Base-by-base conservation (phyloP, 768 basidiomycete genomes). In the Porpolomopsis calyptriformis region DNA sequence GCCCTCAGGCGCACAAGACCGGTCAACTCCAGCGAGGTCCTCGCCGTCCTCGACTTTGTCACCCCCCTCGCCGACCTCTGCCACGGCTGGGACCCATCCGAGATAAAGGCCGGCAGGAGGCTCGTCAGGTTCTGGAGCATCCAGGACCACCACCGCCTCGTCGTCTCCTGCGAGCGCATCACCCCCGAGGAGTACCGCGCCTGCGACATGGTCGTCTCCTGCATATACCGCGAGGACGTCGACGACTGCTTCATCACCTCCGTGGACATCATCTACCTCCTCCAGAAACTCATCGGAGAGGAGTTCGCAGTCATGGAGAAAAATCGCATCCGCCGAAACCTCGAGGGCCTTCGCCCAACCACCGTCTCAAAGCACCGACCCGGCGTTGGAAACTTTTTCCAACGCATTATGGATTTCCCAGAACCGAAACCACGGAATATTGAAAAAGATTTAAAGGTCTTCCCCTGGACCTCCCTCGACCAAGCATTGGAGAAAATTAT, bases 351-450 rank as follows among this genome's bases (percentile, higher is more conserved):
- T 57, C 74, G 82, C 43, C 94, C 94, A 1, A 83, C 78, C 45
- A 96, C 93, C 1, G 80, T 97, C 3, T 85, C 85, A 23, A 99
- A 96, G 68, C 77, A 78, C 59, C 85, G 87, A 53, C 67, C 74
- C 0, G 84, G 80, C 9, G 82, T 77, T 47, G 86, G 87, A 55
- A 70, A 75, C n/a, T 89, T 97, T 62, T 99, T 97, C 73, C 81
- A 86, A 66, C 74, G 81, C 53, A 92, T 99, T 67, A 97, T 99
- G 94, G 80, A 86, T 43, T 94, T 96, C 58, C 88, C 92, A 0
- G 78, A 80, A 37, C 94, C 94, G 6, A 92, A 89, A 60, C 94
- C 94, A 2, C 74, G 94, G 46, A 93, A 92, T 60, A 99, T 98
- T 51, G 94, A 97, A 59, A 97, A 98, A 71, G 91, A 97, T 57